Base-by-base conservation (phyloP, 306 rosid species). In the Carpinus viminea region DNA sequence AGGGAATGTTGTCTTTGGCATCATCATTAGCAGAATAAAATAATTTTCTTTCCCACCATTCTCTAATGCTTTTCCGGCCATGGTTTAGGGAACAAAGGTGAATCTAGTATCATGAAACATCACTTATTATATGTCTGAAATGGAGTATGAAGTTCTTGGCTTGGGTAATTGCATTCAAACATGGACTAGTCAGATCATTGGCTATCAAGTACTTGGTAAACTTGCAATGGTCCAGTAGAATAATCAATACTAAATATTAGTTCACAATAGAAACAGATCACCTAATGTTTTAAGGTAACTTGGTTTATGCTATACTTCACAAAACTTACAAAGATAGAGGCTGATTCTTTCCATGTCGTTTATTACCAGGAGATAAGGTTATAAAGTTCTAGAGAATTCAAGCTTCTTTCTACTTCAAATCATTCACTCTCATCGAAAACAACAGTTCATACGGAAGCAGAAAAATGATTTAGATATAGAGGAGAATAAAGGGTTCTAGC, bases 401-500 rank as follows among this genome's bases (percentile, higher is more conserved):
- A 55, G 64, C 78, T 59, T 72, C 78, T 75, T 71, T 60, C 48
- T 72, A 77, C 52, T 41, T 31, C 57, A 48, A 70, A 72, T 6
- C 24, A 57, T 57, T 57, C 31, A 9, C 78, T 66, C 20, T 77
- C 62, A 68, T 61, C 31, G 80, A 65, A 34, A 59, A 79, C 43
- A 71, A 79, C 43, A 71, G 17, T 72, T 73, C 48, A 62, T n/a
- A 66, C 70, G 51, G 47, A 2, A 5, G 12, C n/a, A 78, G n/a
- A 51, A 26, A 62, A 31, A 17, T n/a, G 31, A 56, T 69, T 48
- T 12, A 48, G 50, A 46, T 76, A 47, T 59, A 74, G 59, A 72
- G n/a, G 65, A 75, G 76, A 45, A 75, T 47, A 57, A 26, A 36
- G 50, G 28, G 75, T 71, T 70, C 24, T 62, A 70, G 68, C 76